These are phyloP conservation scores for Dalbergia cochinchinensis DNA, from an alignment of 306 rosid genomes.

Conservation along the genomic window DNA sequence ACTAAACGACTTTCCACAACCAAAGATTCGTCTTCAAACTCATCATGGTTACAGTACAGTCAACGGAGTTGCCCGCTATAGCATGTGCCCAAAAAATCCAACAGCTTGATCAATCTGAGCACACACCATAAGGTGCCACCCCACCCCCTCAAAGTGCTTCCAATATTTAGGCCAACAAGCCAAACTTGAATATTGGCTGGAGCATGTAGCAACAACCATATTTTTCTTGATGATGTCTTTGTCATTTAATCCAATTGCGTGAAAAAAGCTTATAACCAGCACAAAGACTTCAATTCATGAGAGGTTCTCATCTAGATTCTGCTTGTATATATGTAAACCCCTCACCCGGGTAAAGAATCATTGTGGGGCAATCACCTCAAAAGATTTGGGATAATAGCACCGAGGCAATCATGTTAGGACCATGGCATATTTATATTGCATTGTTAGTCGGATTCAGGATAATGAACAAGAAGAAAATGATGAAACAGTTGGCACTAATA, in stretches of 20 bases:
- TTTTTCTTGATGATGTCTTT: background rate
- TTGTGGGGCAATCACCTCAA: slow-evolving; percentile 38
- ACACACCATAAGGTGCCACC: slow-evolving; percentile 21
- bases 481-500: background rate
- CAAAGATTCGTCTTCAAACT: background rate
- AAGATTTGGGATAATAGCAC: slow-evolving; percentile 37
- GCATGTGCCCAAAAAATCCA: slow-evolving; percentile 22
- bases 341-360: slow-evolving; percentile 8
- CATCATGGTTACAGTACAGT: slow-evolving; percentile 22
- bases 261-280: background rate
- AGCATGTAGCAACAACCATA: background rate
- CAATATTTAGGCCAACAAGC: slow-evolving; percentile 33
- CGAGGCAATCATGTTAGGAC: slow-evolving; percentile 26
- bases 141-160: slow-evolving; percentile 53
- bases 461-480: slow-evolving; percentile 24
- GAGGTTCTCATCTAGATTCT: background rate
- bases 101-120: slow-evolving; percentile 2
- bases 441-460: background rate
- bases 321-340: background rate
- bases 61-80: background rate
- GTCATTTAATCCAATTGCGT: background rate
- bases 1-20: background rate
- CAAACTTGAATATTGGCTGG: slow-evolving; percentile 6
- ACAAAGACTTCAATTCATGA: background rate
- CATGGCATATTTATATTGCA: slow-evolving; percentile 35